A percentile compares a stretch with the other conserved stretches of the same genome.
These are phyloP conservation scores for Chlorella sp. DNA, from an alignment of 139 green algal genomes.

Conservation along the genomic window DNA sequence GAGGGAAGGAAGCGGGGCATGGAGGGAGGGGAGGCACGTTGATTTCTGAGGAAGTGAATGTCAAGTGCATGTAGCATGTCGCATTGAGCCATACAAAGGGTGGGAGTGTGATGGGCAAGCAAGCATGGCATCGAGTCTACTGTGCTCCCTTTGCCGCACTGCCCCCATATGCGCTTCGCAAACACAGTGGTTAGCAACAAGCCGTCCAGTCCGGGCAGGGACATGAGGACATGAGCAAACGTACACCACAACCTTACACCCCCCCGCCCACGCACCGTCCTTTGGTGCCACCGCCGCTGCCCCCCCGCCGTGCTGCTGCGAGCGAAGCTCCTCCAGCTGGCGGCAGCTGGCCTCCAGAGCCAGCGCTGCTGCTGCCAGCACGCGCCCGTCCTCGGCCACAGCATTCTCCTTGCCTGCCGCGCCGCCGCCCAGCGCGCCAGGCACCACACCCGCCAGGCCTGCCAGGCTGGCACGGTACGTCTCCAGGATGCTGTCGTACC, in stretches of 20 bases:
- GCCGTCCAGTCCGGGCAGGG: background rate
- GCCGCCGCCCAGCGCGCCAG: background rate
- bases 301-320: background rate
- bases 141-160: no score
- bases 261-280: background rate
- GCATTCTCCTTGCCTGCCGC: slow-evolving; percentile 53
- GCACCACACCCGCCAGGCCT: slow-evolving; percentile 23
- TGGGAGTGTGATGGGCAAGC: background rate
- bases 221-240: background rate
- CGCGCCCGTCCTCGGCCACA: slow-evolving; percentile 47
- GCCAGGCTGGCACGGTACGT: background rate
- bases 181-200: background rate
- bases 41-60: no score
- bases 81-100: background rate
- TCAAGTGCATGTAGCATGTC: background rate
- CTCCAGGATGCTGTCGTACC: background rate
- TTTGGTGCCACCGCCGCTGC: background rate
- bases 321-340: slow-evolving; percentile 7
- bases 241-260: no score
- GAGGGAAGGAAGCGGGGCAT: background rate
- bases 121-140: no score
- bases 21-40: no score
- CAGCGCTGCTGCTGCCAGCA: slow-evolving; percentile 33
- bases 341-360: slow-evolving; percentile 12
- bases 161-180: background rate